Percentiles rank a stretch among this genome's conserved stretches.
These are phyloP conservation scores for Parastagonospora nodorum DNA, from an alignment of 2,329 filamentous ascomycete species.

Conservation along the genomic window DNA sequence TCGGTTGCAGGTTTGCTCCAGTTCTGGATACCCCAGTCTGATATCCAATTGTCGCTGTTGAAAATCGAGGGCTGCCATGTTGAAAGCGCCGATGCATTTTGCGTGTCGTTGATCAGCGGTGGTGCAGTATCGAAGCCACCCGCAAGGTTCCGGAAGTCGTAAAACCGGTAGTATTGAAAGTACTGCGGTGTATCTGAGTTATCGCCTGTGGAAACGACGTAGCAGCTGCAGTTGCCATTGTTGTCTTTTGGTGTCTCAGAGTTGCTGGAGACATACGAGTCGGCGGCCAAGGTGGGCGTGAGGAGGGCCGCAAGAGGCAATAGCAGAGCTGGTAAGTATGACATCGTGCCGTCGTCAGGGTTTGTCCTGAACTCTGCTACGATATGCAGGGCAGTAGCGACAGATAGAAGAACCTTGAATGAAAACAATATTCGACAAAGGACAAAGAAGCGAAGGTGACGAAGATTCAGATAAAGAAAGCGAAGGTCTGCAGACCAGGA, in stretches of 20 bases:
- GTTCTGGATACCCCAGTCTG: slow-evolving; percentile 49
- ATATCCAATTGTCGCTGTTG: slow-evolving; percentile 42
- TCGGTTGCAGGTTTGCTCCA: slow-evolving; percentile 50
- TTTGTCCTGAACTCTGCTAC: neutral
- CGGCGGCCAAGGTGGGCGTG: slow-evolving; percentile 25
- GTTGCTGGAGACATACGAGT: slow-evolving; percentile 35
- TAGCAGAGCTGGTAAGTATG: slow-evolving; percentile 26
- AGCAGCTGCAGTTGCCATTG: slow-evolving; percentile 52
- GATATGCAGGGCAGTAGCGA: neutral
- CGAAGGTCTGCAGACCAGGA: slow-evolving; percentile 1
- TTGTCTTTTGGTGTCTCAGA: slow-evolving; percentile 40
- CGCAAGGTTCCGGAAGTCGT: slow-evolving; percentile 55
- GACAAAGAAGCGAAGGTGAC: neutral
- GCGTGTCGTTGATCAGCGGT: slow-evolving; percentile 30
- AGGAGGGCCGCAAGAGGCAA: slow-evolving; percentile 33
- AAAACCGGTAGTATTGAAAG: slow-evolving; percentile 58
- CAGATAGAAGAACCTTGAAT: neutral
- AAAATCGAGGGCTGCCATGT: slow-evolving; percentile 47
- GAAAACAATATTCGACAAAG: neutral
- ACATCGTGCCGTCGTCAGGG: slow-evolving; percentile 12
- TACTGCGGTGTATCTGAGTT: slow-evolving; percentile 46
- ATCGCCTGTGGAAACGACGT: slow-evolving; percentile 51
- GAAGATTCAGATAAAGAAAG: slow-evolving; percentile 2
- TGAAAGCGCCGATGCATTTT: slow-evolving; percentile 20
- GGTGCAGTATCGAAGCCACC: slow-evolving; percentile 32